phyloP scores from a whole-genome alignment of 345 rosid species.

The Arabis alpina region DNA sequence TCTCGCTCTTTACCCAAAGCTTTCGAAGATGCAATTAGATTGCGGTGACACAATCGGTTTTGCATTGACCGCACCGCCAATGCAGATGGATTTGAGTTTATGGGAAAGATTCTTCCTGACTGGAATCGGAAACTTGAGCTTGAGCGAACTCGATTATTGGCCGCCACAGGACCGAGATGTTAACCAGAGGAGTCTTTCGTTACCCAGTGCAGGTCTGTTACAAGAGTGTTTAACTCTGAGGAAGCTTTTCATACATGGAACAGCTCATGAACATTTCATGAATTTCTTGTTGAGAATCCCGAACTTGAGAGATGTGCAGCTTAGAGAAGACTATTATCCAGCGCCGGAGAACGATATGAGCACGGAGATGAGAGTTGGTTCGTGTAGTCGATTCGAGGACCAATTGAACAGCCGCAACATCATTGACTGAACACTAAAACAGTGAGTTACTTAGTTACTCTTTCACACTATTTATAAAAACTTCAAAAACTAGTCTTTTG shows the following conservation, averaged over 20 bases:
- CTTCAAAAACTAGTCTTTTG: neutral
- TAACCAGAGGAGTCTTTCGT: slow-evolving; percentile 78
- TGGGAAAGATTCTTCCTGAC: slow-evolving; percentile 91
- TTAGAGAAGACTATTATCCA: slow-evolving; percentile 89
- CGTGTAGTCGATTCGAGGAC: slow-evolving; percentile 86
- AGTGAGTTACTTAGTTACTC: slow-evolving; percentile 11
- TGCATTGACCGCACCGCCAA: slow-evolving; percentile 78
- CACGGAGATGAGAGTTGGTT: slow-evolving; percentile 85
- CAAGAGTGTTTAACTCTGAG: slow-evolving; percentile 61
- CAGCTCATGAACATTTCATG: slow-evolving; percentile 94
- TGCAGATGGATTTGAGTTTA: slow-evolving; percentile 81
- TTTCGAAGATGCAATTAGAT: slow-evolving; percentile 78
- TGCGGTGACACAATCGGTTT: slow-evolving; percentile 73
- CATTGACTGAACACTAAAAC: slow-evolving; percentile 50
- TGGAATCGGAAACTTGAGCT: slow-evolving; percentile 63
- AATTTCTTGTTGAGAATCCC: slow-evolving; percentile 61
- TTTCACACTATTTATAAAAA: neutral
- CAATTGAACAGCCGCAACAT: slow-evolving; percentile 63
- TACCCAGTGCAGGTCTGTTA: slow-evolving; percentile 74
- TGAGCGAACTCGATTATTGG: slow-evolving; percentile 82
- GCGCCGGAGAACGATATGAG: slow-evolving; percentile 93
- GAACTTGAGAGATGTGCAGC: slow-evolving; percentile 80
- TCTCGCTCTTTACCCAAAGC: slow-evolving; percentile 61
- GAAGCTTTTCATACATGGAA: slow-evolving; percentile 94
- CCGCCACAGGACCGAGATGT: slow-evolving; percentile 92